A percentile compares a stretch with the other conserved stretches of the same genome.
Conservation (phyloP, 202 grass and related monocot genomes). For the Schoenoplectus tabernaemontani region DNA sequence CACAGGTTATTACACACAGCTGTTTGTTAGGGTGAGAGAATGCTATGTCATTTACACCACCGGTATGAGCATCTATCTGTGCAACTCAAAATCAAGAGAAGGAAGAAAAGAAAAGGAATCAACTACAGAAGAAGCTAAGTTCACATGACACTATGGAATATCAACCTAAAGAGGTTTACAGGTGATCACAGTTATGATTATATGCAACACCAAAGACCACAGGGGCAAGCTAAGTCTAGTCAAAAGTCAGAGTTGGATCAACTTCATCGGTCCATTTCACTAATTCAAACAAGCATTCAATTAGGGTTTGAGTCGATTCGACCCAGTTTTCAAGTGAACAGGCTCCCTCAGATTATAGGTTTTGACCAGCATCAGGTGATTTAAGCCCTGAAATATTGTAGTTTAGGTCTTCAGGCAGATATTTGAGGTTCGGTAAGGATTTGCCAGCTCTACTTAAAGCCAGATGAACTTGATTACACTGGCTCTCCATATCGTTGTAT, state of each 20-base stretch:
- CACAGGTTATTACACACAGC: conserved; percentile 85
- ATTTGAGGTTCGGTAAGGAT: not conserved
- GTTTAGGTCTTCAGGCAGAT: not conserved
- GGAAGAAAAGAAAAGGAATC: conserved; percentile 8
- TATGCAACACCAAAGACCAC: not conserved
- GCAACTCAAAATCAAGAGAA: conserved; percentile 26
- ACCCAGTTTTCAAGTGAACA: not conserved
- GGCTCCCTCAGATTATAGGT: not conserved
- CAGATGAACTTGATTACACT: not conserved
- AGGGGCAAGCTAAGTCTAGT: not conserved
- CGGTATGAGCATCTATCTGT: conserved; percentile 94
- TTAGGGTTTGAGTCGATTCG: not conserved
- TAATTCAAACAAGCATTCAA: not conserved
- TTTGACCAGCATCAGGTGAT: not conserved
- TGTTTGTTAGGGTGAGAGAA: conserved; percentile 97
- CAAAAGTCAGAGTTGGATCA: not conserved
- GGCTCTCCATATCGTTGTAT: not conserved
- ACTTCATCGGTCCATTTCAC: not conserved
- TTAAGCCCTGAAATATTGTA: not conserved
- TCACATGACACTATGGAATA: conserved; percentile 15
- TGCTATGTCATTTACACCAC: conserved; percentile 96
- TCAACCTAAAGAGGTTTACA: not conserved
- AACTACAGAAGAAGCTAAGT: not conserved
- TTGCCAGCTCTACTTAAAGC: not conserved
- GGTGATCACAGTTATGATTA: not conserved